Evolutionary conservation across 768 basidiomycete species (phyloP).

Genomic region (Boletus rex-veris): DNA sequence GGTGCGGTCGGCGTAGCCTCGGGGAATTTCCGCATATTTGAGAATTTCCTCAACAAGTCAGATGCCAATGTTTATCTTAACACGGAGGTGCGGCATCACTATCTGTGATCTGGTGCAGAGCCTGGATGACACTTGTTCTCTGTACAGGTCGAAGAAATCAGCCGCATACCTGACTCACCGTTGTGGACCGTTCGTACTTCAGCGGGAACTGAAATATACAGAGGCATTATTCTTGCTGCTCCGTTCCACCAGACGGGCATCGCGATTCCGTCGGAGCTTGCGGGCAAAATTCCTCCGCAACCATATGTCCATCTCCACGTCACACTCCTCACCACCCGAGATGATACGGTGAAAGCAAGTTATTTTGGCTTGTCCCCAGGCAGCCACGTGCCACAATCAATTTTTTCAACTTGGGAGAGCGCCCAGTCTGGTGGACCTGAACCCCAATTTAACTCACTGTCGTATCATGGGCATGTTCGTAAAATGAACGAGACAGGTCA

Average conservation of each 20-base stretch:
- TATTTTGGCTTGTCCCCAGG: constrained; percentile 62
- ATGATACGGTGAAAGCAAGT: constrained; percentile 51
- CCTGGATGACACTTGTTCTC: neutral
- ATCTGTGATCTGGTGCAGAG: neutral
- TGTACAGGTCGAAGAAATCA: constrained; percentile 52
- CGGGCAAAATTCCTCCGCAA: constrained; percentile 57
- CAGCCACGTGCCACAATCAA: constrained; percentile 50
- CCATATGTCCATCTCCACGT: constrained; percentile 86
- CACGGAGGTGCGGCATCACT: constrained; percentile 49
- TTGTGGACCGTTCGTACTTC: constrained; percentile 53
- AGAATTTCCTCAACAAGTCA: constrained; percentile 70
- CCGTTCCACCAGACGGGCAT: constrained; percentile 75
- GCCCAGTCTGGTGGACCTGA: constrained; percentile 48
- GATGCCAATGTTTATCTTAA: constrained; percentile 67
- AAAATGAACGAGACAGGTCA: constrained; percentile 24
- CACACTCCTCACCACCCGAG: constrained; percentile 80
- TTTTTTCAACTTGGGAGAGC: constrained; percentile 74
- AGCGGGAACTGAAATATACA: constrained; percentile 51
- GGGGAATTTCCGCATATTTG: constrained; percentile 85
- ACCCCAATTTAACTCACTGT: constrained; percentile 85
- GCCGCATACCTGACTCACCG: constrained; percentile 39
- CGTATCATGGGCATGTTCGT: constrained; percentile 64
- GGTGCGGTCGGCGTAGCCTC: constrained; percentile 66
- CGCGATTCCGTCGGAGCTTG: constrained; percentile 44
- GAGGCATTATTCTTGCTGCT: constrained; percentile 79